These are phyloP conservation scores for Scheffersomyces titani DNA, from an alignment of 1,139 yeast genomes.

Conservation along the genomic window DNA sequence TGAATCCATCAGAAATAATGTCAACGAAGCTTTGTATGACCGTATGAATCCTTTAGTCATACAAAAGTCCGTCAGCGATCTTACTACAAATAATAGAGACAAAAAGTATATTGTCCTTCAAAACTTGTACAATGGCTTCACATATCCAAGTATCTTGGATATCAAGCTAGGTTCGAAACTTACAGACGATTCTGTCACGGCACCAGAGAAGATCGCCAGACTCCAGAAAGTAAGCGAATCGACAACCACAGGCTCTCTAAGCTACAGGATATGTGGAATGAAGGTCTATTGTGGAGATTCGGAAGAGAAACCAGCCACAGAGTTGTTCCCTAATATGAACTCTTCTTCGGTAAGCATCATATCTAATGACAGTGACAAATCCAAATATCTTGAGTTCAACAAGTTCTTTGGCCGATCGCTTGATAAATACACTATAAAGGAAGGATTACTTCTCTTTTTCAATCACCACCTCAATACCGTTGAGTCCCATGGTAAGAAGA, in stretches of 20 bases:
- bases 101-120: constrained; percentile 64
- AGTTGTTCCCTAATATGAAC: constrained; percentile 8
- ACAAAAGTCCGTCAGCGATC: neutral
- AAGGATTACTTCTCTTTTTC: constrained; percentile 58
- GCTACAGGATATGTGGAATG: constrained; percentile 89
- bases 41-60: neutral
- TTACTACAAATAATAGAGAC: constrained; percentile 1
- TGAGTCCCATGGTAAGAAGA: constrained; percentile 4
- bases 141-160: constrained; percentile 73
- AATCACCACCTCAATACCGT: constrained; percentile 18
- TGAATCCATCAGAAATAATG: constrained; percentile 4
- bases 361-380: constrained; percentile 18
- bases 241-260: constrained; percentile 80
- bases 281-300: constrained; percentile 41
- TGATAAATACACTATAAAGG: constrained; percentile 39
- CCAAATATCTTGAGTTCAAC: constrained; percentile 52
- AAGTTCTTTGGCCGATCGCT: constrained; percentile 73
- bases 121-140: constrained; percentile 64
- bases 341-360: neutral
- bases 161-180: constrained; percentile 76
- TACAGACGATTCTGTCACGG: constrained; percentile 60
- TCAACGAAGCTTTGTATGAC: constrained; percentile 1
- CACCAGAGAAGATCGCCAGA: constrained; percentile 60
- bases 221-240: constrained; percentile 59
- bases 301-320: constrained; percentile 1